These are phyloP conservation scores for Medicago ruthenica DNA, from an alignment of 306 rosid species.

Conservation along the genomic window DNA sequence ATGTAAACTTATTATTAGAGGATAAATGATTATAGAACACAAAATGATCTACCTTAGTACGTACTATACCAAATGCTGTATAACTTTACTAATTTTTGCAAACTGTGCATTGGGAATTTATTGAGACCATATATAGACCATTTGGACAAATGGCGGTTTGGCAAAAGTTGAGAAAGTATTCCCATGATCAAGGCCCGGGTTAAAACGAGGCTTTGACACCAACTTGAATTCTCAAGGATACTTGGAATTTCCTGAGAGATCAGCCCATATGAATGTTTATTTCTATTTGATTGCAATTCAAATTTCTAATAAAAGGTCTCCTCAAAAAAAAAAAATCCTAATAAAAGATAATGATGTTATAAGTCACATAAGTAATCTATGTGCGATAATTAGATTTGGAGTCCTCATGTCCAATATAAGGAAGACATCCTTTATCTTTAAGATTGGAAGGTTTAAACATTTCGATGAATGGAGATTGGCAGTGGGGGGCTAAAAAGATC, in stretches of 20 bases:
- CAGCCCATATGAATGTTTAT: background rate
- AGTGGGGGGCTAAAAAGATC: conserved; percentile 10
- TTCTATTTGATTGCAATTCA: conserved; percentile 19
- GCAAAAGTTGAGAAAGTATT: background rate
- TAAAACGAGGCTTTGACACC: background rate
- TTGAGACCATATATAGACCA: conserved; percentile 1
- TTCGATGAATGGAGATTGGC: background rate
- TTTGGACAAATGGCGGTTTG: background rate
- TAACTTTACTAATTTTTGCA: conserved; percentile 2
- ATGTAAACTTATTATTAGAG: background rate
- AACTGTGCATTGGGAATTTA: background rate
- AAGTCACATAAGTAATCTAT: background rate
- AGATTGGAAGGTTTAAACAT: background rate
- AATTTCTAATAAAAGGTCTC: background rate
- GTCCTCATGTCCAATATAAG: conserved; percentile 2
- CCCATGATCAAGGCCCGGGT: background rate
- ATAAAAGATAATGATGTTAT: background rate
- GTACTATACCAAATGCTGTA: background rate
- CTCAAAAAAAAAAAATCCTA: background rate
- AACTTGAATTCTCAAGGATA: background rate
- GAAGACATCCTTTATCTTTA: background rate
- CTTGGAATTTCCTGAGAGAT: conserved; percentile 23
- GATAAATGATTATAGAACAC: background rate
- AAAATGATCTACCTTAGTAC: conserved; percentile 17
- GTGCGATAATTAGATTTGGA: background rate